These are phyloP conservation scores for Colletotrichum musicola DNA, from an alignment of 2,329 filamentous ascomycete species.

Conservation along the genomic window DNA sequence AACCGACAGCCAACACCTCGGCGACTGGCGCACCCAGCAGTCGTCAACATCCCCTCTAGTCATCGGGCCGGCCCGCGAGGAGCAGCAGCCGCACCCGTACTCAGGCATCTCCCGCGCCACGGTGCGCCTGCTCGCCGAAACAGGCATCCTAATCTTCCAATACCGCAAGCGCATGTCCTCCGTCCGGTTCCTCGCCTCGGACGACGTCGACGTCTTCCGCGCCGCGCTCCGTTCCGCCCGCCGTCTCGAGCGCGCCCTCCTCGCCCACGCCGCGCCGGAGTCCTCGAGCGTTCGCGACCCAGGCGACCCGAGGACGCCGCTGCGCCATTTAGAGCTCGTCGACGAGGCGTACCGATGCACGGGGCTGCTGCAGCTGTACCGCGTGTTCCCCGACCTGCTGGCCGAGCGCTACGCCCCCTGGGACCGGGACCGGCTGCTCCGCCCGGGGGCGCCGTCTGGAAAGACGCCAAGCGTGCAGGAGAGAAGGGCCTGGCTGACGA, in stretches of 20 bases:
- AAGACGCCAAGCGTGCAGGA: constrained; percentile 32
- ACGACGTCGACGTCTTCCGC: constrained; percentile 40
- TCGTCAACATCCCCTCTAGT: not conserved
- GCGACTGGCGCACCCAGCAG: not conserved
- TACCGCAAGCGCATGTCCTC: constrained; percentile 40
- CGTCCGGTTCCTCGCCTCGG: constrained; percentile 40
- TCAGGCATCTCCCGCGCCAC: constrained; percentile 39
- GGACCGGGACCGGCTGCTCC: constrained; percentile 27
- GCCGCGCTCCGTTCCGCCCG: constrained; percentile 35
- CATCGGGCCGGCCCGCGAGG: constrained; percentile 5
- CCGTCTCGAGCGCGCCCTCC: constrained; percentile 35
- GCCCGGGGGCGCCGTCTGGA: not conserved
- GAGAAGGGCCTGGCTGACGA: constrained; percentile 40
- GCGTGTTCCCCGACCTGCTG: constrained; percentile 43
- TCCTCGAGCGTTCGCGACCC: constrained; percentile 37
- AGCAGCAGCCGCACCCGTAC: constrained; percentile 42
- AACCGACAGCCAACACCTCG: constrained; percentile 39
- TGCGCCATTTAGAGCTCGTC: constrained; percentile 38
- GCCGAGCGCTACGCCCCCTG: constrained; percentile 39
- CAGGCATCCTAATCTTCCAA: constrained; percentile 40
- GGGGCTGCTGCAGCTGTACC: constrained; percentile 40
- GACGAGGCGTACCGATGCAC: constrained; percentile 42
- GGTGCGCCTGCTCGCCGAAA: constrained; percentile 37
- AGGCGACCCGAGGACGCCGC: constrained; percentile 36
- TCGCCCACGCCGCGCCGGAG: constrained; percentile 27